Conservation (phyloP, 2,329 filamentous ascomycete genomes). For the Fusarium decemcellulare region DNA sequence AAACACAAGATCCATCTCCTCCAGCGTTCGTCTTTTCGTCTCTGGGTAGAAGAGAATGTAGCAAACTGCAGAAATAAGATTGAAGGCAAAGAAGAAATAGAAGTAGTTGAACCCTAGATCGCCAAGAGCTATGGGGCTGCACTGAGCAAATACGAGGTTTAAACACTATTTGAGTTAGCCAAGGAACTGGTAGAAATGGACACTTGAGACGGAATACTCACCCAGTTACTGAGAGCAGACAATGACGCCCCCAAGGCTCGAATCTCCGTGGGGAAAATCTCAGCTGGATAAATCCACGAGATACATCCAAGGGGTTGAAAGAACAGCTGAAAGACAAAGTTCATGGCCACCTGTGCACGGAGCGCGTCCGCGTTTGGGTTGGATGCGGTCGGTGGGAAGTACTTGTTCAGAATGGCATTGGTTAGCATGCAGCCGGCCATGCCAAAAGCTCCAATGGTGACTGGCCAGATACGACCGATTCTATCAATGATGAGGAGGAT, state of each 20-base stretch:
- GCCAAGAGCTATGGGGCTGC: neutral
- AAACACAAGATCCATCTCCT: neutral
- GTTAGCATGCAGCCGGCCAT: neutral
- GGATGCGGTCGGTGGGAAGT: neutral
- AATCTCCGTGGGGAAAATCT: neutral
- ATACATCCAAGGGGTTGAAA: neutral
- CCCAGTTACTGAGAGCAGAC: neutral
- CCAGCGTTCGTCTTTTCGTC: neutral
- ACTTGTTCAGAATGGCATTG: neutral
- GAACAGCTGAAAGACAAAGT: neutral
- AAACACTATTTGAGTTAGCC: neutral
- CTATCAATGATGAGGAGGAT: neutral
- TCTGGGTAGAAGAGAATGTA: neutral
- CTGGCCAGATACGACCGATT: neutral
- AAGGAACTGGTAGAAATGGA: neutral
- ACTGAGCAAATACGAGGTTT: neutral
- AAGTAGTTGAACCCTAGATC: neutral
- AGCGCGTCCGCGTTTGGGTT: neutral
- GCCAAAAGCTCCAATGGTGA: neutral
- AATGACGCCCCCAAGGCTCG: neutral
- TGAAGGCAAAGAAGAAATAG: neutral
- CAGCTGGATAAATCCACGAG: neutral
- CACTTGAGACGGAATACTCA: neutral
- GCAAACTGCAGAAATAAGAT: neutral
- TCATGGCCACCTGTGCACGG: neutral